phyloP scores from a whole-genome alignment of 2,329 filamentous ascomycete species.

The Bretziella fagacearum region DNA sequence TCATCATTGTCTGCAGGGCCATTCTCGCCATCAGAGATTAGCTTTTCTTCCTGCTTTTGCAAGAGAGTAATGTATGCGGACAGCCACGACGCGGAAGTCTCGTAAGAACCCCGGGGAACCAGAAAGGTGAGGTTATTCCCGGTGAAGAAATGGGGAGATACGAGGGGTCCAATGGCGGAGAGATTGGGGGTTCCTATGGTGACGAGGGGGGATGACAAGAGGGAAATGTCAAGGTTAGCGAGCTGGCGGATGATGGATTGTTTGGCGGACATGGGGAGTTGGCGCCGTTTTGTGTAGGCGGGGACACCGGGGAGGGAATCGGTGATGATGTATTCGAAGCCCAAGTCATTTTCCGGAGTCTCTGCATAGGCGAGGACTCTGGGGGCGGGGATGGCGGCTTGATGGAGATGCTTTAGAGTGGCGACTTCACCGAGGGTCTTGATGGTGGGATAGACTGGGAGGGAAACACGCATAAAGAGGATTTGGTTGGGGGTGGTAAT shows the following conservation, averaged over 20 bases:
- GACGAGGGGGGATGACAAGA: background rate
- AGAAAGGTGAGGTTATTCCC: background rate
- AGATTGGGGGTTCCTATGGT: background rate
- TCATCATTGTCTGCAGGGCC: background rate
- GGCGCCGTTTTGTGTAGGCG: background rate
- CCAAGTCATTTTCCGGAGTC: background rate
- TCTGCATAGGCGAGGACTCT: background rate
- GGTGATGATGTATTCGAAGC: slow-evolving; percentile 1
- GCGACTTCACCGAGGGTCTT: slow-evolving; percentile 2
- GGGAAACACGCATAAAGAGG: background rate
- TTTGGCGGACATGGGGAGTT: background rate
- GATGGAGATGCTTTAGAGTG: background rate
- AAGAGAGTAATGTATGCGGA: slow-evolving; percentile 1
- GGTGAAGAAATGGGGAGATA: background rate
- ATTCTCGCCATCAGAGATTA: background rate
- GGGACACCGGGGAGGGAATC: background rate
- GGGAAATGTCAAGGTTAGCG: background rate
- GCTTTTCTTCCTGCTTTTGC: background rate
- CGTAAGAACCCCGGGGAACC: background rate
- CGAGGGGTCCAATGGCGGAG: background rate
- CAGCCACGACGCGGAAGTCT: background rate
- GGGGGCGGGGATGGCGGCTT: background rate
- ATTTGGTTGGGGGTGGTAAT: background rate
- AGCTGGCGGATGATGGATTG: background rate
- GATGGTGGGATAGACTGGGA: background rate